Percentiles rank a stretch among this genome's conserved stretches.
Evolutionary conservation across 2,329 filamentous ascomycete species (phyloP).

Genomic region (Fonsecaea monophora): DNA sequence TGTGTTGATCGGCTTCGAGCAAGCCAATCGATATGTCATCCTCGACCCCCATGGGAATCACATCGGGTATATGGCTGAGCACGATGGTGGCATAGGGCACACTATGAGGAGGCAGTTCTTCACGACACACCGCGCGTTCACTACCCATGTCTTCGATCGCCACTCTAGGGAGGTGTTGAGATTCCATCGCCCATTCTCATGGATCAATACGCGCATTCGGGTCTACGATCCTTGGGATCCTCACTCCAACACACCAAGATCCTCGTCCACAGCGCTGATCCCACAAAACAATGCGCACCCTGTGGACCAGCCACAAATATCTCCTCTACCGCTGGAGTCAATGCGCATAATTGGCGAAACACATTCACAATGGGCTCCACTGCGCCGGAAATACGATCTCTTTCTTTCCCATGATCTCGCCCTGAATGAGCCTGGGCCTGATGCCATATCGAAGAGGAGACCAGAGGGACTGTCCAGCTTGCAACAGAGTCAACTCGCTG

Average conservation of each 20-base stretch:
- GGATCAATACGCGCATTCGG: conserved; percentile 66
- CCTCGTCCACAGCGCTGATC: conserved; percentile 44
- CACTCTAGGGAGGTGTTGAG: conserved; percentile 65
- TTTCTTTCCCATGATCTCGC: conserved; percentile 62
- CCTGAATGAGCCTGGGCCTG: conserved; percentile 43
- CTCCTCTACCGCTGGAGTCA: conserved; percentile 59
- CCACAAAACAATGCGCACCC: conserved; percentile 41
- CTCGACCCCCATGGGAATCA: conserved; percentile 69
- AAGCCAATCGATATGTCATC: conserved; percentile 70
- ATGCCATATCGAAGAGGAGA: conserved; percentile 34
- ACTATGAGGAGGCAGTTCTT: conserved; percentile 66
- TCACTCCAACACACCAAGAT: conserved; percentile 39
- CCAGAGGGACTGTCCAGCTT: conserved; percentile 55
- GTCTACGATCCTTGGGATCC: conserved; percentile 61
- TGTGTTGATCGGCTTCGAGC: conserved; percentile 69
- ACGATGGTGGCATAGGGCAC: conserved; percentile 64
- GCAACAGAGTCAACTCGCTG: conserved; percentile 53
- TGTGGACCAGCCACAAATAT: conserved; percentile 59
- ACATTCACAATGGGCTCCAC: conserved; percentile 68
- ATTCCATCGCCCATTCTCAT: conserved; percentile 69
- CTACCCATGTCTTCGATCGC: conserved; percentile 69
- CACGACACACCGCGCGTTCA: conserved; percentile 68
- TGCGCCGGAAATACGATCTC: conserved; percentile 69
- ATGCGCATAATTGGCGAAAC: conserved; percentile 70
- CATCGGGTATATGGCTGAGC: conserved; percentile 69